Evolutionary conservation across 768 basidiomycete genomes (phyloP), one percentile per base, ranked within the genome.

Genomic region (Phlebiopsis gigantea): DNA sequence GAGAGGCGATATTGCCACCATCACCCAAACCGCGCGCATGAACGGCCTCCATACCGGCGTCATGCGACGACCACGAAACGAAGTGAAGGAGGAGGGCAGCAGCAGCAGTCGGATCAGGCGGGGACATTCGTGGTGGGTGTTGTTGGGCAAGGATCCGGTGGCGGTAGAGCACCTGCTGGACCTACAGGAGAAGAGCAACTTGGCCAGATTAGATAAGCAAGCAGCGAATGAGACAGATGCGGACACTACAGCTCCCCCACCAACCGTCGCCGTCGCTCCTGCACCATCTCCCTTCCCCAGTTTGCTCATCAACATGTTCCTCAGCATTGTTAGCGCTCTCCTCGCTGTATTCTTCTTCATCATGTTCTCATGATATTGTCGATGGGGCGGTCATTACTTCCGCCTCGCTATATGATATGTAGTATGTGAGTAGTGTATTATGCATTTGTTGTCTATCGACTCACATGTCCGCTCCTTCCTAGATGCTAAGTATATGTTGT

Each of bases 61-160:
- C 24, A 53, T 71, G 44, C 64, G 57, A 22, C 29, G 52, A 34
- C 56, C 57, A 30, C 44, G 53, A 43, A 25, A 21, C 34, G 5
- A n/a, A 14, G 44, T 30, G 29, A 31, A 53, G 44, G 47, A 46
- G 46, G 52, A 53, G 30, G 44, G n/a, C 9, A 15, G 31, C 8
- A 44, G 25, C 10, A 29, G 8, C 14, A 21, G 45, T 8, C 34
- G 53, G 12, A 17, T 60, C 39, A 47, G 42, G 53, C 61, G 59
- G 51, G 64, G 65, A 24, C 45, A 57, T 34, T 70, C 72, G 30
- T 71, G 69, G 68, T 71, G 69, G 69, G 50, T 74, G 53, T 65
- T 72, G 30, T 52, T 72, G 54, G 71, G 72, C 14, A 62, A 63
- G 54, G 64, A 69, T 53, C 57, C 57, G 28, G 58, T 52, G 8